These are phyloP conservation scores for Geosmithia morbida DNA, from an alignment of 2,329 filamentous ascomycete species.

Conservation along the genomic window DNA sequence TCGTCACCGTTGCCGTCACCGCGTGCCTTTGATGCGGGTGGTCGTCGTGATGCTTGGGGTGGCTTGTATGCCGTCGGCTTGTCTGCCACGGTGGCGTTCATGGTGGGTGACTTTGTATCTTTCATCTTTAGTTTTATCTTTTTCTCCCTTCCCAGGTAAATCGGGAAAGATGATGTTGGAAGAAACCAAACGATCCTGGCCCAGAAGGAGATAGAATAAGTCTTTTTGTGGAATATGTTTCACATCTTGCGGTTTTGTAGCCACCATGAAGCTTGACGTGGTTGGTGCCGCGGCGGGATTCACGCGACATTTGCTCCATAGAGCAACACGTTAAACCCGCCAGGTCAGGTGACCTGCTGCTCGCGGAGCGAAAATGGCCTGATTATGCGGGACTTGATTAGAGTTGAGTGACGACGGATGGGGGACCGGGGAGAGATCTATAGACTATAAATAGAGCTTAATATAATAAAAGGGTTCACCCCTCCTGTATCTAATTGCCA, in stretches of 20 bases:
- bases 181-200: not conserved
- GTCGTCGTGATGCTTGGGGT: not conserved
- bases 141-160: too few species aligned
- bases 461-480: too few species aligned
- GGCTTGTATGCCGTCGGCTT: not conserved
- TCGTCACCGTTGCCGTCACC: not conserved
- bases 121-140: not conserved
- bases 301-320: constrained; percentile 1
- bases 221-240: not conserved
- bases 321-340: constrained; percentile 1
- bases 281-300: not conserved
- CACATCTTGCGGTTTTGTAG: not conserved
- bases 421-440: too few species aligned
- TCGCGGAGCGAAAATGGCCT: not conserved
- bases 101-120: not conserved
- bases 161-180: not conserved
- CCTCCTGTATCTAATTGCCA: too few species aligned
- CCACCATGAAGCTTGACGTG: not conserved
- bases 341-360: constrained; percentile 1
- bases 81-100: not conserved
- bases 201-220: too few species aligned
- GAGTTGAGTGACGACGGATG: too few species aligned
- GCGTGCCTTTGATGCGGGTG: not conserved
- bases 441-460: too few species aligned
- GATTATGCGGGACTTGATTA: too few species aligned